Evolutionary conservation across 257 asterid genomes (phyloP), one percentile per base, ranked within the genome.

Genomic region (Fraxinus anomala): DNA sequence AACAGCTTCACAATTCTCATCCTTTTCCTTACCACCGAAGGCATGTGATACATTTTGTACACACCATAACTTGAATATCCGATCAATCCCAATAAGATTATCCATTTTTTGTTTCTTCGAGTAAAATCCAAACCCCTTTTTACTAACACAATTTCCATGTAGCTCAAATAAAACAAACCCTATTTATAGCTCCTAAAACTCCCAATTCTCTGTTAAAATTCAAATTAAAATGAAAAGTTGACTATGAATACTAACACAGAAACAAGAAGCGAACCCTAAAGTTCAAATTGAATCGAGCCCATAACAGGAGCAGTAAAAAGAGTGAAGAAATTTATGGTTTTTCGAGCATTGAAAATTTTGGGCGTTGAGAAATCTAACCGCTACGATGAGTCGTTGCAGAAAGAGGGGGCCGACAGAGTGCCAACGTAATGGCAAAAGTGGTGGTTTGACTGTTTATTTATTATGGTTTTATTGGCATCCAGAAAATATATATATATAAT

Each of bases 21-120:
- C 74, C 97, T 87, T 85, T 77, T 96, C 59, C 89, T 84, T 3
- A 80, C 92, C 13, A 96, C 89, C 80, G 93, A 89, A 49, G 98
- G 97, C 83, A 82, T 78, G 82, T 91, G 84, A 84, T 89, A 91
- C 68, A 87, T 88, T 80, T 81, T 91, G 77, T 96, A 96, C 49
- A 73, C 89, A 51, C 98, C 94, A 80, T 92, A 96, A 77, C 95
- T 83, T 6, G 99, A 93, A 67, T 90, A 76, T 5, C 98, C 99
- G 74, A 86, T 31, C 77, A 92, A 82, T 23, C 98, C 98, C 75
- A 91, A 66, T 31, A 83, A 56, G 74, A 92, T 74, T 67, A 96
- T 80, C 97, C 94, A 96, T 83, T 82, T 96, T 86, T 73, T 96
- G 91, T 87, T 93, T 87, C 85, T 92, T 6, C 70, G 82, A 61